phyloP scores from a whole-genome alignment of 2,329 filamentous ascomycete genomes.

The Aspergillus carbonarius region DNA sequence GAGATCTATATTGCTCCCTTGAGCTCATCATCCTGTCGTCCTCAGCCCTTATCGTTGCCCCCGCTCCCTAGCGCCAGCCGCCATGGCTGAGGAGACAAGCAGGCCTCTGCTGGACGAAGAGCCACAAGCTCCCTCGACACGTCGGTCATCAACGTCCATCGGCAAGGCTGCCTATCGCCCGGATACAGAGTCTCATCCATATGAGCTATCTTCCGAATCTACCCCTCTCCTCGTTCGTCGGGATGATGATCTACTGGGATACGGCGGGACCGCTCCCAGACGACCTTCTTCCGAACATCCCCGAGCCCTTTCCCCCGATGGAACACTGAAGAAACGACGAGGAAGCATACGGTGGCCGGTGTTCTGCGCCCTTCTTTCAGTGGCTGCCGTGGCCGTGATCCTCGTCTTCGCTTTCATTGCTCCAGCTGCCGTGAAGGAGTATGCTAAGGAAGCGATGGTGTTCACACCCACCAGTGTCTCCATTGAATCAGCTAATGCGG shows the following conservation, averaged over 20 bases:
- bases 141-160: constrained; percentile 16
- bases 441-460: constrained; percentile 78
- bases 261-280: constrained; percentile 31
- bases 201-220: constrained; percentile 42
- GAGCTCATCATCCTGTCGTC: constrained; percentile 1
- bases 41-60: constrained; percentile 8
- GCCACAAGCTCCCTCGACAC: constrained; percentile 21
- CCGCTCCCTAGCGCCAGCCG: constrained; percentile 15
- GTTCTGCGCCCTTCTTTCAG: constrained; percentile 65
- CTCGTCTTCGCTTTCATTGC: constrained; percentile 78
- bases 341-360: constrained; percentile 67
- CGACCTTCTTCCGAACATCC: constrained; percentile 25
- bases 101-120: constrained; percentile 31
- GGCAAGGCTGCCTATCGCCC: constrained; percentile 15
- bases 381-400: constrained; percentile 61
- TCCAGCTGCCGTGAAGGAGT: constrained; percentile 77
- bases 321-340: constrained; percentile 19
- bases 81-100: constrained; percentile 37
- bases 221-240: constrained; percentile 42
- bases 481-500: constrained; percentile 77
- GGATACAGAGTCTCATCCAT: constrained; percentile 25
- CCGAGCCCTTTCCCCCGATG: constrained; percentile 17
- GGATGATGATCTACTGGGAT: constrained; percentile 32
- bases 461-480: constrained; percentile 81
- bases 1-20: background rate